These are phyloP conservation scores for Epichloe brachyelytri DNA, from an alignment of 2,329 filamentous ascomycete species.

Conservation along the genomic window DNA sequence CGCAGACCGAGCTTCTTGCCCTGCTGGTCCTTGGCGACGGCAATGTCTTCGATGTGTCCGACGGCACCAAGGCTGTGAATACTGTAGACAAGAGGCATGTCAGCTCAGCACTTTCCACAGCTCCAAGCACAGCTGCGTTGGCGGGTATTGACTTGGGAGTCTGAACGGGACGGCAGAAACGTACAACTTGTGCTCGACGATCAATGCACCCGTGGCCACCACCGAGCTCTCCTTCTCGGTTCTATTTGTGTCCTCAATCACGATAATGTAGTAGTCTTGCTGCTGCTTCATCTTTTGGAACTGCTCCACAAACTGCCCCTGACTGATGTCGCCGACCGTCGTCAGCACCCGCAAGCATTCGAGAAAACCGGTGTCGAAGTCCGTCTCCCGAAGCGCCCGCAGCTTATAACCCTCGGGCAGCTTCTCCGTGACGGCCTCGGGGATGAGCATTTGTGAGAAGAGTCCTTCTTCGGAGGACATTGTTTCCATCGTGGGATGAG, in stretches of 20 bases:
- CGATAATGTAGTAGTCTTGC: constrained; percentile 74
- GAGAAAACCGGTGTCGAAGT: constrained; percentile 74
- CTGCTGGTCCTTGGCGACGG: constrained; percentile 87
- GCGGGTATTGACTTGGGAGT: no score
- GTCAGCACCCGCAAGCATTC: constrained; percentile 86
- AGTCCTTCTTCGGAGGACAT: constrained; percentile 39
- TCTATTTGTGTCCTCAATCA: constrained; percentile 59
- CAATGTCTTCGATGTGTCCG: constrained; percentile 96
- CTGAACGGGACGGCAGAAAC: constrained; percentile 18
- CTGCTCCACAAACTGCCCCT: constrained; percentile 61
- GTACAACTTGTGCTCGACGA: constrained; percentile 91
- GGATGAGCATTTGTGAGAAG: constrained; percentile 68
- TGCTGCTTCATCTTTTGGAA: constrained; percentile 70
- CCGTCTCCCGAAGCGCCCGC: constrained; percentile 63
- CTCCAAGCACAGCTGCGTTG: not conserved
- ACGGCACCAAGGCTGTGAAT: constrained; percentile 73
- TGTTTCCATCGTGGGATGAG: constrained; percentile 3
- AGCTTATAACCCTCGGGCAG: constrained; percentile 75
- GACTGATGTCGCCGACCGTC: constrained; percentile 75
- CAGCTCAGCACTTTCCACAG: not conserved
- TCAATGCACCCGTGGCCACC: constrained; percentile 80
- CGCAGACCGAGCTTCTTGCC: constrained; percentile 91
- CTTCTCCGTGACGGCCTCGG: constrained; percentile 54
- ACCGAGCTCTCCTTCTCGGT: constrained; percentile 44
- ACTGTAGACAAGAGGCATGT: constrained; percentile 26